Evolutionary conservation across 345 rosid species (phyloP).

Genomic region (Boechera divaricarpa): DNA sequence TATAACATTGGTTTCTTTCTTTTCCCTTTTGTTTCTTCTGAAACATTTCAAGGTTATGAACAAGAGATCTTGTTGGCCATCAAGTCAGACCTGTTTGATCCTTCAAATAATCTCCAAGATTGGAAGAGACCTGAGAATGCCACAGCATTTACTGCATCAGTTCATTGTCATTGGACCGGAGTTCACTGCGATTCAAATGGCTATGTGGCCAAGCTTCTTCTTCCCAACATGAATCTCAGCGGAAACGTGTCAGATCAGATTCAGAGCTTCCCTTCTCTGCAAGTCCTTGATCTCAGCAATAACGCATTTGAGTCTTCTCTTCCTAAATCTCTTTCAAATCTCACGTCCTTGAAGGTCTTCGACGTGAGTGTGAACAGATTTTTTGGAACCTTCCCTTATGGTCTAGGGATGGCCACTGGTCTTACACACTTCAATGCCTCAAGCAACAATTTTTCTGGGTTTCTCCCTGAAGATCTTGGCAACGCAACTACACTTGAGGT

Average conservation of each 20-base stretch:
- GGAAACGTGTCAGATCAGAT: constrained; percentile 69
- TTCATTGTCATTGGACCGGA: constrained; percentile 82
- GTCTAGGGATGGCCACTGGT: constrained; percentile 71
- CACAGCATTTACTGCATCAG: constrained; percentile 19
- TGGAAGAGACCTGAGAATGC: constrained; percentile 55
- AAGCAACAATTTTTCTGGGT: constrained; percentile 81
- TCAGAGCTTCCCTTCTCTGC: constrained; percentile 53
- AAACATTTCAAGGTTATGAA: constrained; percentile 45
- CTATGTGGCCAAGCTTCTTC: constrained; percentile 67
- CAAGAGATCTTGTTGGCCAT: constrained; percentile 57
- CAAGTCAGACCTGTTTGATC: constrained; percentile 67
- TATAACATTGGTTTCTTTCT: constrained; percentile 56
- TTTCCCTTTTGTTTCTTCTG: constrained; percentile 52
- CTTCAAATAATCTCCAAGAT: constrained; percentile 56
- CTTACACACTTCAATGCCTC: constrained; percentile 79
- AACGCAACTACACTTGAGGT: constrained; percentile 66
- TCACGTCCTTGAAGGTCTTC: constrained; percentile 60
- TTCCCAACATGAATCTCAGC: constrained; percentile 74
- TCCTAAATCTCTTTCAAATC: constrained; percentile 61
- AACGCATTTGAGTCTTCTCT: constrained; percentile 62
- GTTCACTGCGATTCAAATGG: constrained; percentile 68
- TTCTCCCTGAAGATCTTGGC: constrained; percentile 84
- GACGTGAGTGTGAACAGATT: constrained; percentile 81
- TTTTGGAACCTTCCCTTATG: constrained; percentile 71
- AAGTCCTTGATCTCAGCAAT: constrained; percentile 57